Conservation (phyloP, 257 asterid genomes). For the Vinca minor region DNA sequence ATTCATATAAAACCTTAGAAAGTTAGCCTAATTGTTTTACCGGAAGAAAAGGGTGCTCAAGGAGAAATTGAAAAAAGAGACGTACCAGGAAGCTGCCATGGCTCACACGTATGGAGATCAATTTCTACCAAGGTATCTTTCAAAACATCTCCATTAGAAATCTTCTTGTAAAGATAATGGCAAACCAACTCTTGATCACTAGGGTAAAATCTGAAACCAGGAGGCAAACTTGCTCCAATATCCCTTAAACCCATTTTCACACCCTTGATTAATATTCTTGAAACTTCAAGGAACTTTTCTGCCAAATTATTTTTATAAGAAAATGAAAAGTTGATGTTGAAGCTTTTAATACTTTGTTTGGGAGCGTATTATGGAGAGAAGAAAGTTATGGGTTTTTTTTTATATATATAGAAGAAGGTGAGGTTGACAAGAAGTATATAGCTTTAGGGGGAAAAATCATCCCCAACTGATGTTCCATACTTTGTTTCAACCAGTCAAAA, state of each 20-base stretch:
- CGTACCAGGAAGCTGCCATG: conserved; percentile 97
- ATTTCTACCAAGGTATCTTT: conserved; percentile 65
- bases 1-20: too few relatives aligned
- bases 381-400: conserved; percentile 16
- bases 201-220: conserved; percentile 79
- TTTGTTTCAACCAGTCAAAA: too few relatives aligned
- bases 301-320: too few relatives aligned
- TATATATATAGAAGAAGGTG: conserved; percentile 18
- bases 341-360: too few relatives aligned
- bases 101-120: conserved; percentile 85
- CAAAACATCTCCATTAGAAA: conserved; percentile 38
- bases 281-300: too few relatives aligned
- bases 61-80: neutral
- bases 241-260: conserved; percentile 81
- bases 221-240: conserved; percentile 72
- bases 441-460: too few relatives aligned
- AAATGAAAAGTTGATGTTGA: too few relatives aligned
- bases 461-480: too few relatives aligned
- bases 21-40: too few relatives aligned
- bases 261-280: too few relatives aligned
- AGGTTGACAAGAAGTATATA: conserved; percentile 14
- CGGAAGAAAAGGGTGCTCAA: too few relatives aligned
- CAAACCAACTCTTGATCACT: conserved; percentile 80
- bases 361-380: conserved; percentile 17
- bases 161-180: conserved; percentile 74